These are phyloP conservation scores for Chlamydomonas schloesseri DNA, from an alignment of 139 green algal species.

Conservation along the genomic window DNA sequence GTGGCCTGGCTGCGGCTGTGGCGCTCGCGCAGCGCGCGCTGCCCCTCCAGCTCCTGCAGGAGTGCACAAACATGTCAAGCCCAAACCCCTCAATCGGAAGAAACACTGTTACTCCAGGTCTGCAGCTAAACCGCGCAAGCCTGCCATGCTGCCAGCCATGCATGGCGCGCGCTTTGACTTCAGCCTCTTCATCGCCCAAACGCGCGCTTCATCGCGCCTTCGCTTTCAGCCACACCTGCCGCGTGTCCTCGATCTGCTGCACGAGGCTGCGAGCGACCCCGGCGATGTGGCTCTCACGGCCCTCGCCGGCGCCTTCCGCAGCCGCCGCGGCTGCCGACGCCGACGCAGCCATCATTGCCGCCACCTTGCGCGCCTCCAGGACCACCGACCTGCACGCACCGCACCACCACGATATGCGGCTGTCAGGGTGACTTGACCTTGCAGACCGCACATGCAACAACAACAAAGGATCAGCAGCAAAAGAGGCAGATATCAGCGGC, in stretches of 20 bases:
- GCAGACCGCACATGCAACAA: too few relatives aligned
- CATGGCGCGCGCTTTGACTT: too few relatives aligned
- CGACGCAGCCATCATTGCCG: not conserved
- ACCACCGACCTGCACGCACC: conserved; percentile 37
- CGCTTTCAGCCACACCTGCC: not conserved
- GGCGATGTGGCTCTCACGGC: conserved; percentile 16
- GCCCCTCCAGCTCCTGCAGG: conserved; percentile 8
- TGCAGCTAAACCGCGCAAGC: too few relatives aligned
- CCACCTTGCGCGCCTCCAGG: conserved; percentile 43
- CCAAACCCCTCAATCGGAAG: too few relatives aligned
- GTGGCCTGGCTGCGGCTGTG: not conserved
- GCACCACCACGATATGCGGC: not conserved
- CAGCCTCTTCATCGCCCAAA: too few relatives aligned
- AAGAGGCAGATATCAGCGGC: too few relatives aligned
- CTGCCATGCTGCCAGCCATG: too few relatives aligned
- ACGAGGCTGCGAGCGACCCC: conserved; percentile 33
- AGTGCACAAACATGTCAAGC: too few relatives aligned
- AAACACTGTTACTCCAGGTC: too few relatives aligned
- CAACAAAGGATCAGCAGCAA: too few relatives aligned
- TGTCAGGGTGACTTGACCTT: too few relatives aligned
- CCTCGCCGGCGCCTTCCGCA: not conserved
- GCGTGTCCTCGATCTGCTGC: conserved; percentile 38
- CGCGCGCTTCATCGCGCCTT: too few relatives aligned
- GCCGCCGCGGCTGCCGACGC: not conserved
- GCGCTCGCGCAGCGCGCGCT: not conserved